phyloP scores from a whole-genome alignment of 306 rosid species.

The Quillaja saponaria region DNA sequence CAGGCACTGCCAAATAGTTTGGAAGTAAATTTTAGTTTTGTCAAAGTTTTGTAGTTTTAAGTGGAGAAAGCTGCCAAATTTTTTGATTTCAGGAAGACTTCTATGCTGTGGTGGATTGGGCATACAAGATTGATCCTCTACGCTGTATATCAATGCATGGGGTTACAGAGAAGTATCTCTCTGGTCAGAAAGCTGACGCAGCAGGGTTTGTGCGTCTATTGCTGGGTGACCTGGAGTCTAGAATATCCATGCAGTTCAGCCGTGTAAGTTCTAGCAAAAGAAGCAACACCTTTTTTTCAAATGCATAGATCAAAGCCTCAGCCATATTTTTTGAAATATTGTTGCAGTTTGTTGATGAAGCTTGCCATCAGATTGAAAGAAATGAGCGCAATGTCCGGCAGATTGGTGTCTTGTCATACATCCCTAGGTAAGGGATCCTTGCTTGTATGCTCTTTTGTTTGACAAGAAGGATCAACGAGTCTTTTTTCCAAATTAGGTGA shows the following conservation, averaged over 20 bases:
- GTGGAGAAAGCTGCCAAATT: constrained; percentile 10
- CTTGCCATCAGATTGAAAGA: constrained; percentile 93
- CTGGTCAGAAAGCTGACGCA: constrained; percentile 89
- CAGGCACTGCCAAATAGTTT: constrained; percentile 17
- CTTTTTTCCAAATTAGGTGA: not conserved
- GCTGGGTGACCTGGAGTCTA: constrained; percentile 85
- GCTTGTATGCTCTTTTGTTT: constrained; percentile 17
- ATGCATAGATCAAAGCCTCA: constrained; percentile 27
- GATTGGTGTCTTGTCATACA: constrained; percentile 81
- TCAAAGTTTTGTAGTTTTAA: constrained; percentile 27
- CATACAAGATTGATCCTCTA: constrained; percentile 89
- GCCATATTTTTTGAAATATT: constrained; percentile 27
- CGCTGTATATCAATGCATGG: constrained; percentile 99
- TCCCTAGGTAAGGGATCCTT: constrained; percentile 65
- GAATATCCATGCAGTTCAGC: constrained; percentile 72
- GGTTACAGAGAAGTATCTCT: constrained; percentile 87
- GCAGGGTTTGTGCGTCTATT: constrained; percentile 89
- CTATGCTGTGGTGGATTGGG: constrained; percentile 91
- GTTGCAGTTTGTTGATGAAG: constrained; percentile 87
- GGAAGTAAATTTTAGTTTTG: constrained; percentile 13
- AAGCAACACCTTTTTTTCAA: constrained; percentile 12
- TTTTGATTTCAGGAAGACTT: constrained; percentile 84
- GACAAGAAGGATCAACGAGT: not conserved
- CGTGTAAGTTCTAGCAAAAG: constrained; percentile 60
- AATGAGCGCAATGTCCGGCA: constrained; percentile 82